These are phyloP conservation scores for slime mould (Dictyostelium discoideum) DNA, from an alignment of 78 protist genomes.

Conservation along the genomic window dicty_2.7 NC_007088.5:4392501-4393000, in stretches of 20 bases:
- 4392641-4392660: neutral
- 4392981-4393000: too few species aligned
- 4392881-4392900: neutral
- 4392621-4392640: constrained; percentile 39
- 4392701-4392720: neutral
- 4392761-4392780: neutral
- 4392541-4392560: constrained; percentile 30
- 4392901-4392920: too few species aligned
- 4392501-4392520: constrained; percentile 42
- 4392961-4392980: too few species aligned
- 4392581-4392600: constrained; percentile 44
- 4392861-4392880: neutral
- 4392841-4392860: neutral
- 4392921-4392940: too few species aligned
- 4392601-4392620: constrained; percentile 35
- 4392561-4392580: constrained; percentile 14
- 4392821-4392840: too few species aligned
- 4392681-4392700: neutral
- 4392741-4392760: neutral
- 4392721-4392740: neutral
- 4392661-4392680: neutral
- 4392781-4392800: neutral
- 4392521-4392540: constrained; percentile 52
- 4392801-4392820: too few species aligned
- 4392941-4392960: too few species aligned